Evolutionary conservation across 1,284 basidiomycete genomes (phyloP).

Genomic region (Marasmius fiardii): DNA sequence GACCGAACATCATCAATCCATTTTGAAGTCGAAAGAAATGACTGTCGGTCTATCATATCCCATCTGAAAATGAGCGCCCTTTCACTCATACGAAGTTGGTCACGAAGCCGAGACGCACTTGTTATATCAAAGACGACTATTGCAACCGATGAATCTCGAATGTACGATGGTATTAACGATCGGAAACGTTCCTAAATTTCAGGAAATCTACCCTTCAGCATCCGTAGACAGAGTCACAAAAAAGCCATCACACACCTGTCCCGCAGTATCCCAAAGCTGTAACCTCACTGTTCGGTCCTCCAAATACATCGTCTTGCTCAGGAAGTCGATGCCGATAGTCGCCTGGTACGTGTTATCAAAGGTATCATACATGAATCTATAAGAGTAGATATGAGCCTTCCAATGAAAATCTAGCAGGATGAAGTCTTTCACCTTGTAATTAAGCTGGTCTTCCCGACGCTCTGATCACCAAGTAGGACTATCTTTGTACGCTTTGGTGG

Average conservation of each 20-base stretch:
- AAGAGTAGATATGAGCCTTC: slow-evolving; percentile 2
- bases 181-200: slow-evolving; percentile 86
- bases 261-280: slow-evolving; percentile 99
- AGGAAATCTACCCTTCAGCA: slow-evolving; percentile 7
- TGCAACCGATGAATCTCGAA: slow-evolving; percentile 96
- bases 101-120: slow-evolving; percentile 63
- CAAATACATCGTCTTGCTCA: slow-evolving; percentile 99
- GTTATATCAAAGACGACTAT: slow-evolving; percentile 99
- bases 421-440: slow-evolving; percentile 74
- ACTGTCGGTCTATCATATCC: slow-evolving; percentile 74
- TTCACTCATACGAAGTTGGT: not conserved
- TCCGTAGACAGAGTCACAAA: not conserved
- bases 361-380: slow-evolving; percentile 98
- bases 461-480: slow-evolving; percentile 90
- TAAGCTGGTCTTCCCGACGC: slow-evolving; percentile 94
- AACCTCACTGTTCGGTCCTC: slow-evolving; percentile 97
- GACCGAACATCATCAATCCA: slow-evolving; percentile 99
- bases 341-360: slow-evolving; percentile 99
- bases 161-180: slow-evolving; percentile 98
- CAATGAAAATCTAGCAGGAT: too few species aligned
- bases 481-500: slow-evolving; percentile 96
- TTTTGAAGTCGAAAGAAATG: slow-evolving; percentile 96
- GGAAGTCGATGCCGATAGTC: slow-evolving; percentile 99
- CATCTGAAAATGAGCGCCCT: not conserved
- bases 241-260: slow-evolving; percentile 59